Evolutionary conservation across 2,329 filamentous ascomycete genomes (phyloP).

Genomic region (Ophiostoma pallidulum): DNA sequence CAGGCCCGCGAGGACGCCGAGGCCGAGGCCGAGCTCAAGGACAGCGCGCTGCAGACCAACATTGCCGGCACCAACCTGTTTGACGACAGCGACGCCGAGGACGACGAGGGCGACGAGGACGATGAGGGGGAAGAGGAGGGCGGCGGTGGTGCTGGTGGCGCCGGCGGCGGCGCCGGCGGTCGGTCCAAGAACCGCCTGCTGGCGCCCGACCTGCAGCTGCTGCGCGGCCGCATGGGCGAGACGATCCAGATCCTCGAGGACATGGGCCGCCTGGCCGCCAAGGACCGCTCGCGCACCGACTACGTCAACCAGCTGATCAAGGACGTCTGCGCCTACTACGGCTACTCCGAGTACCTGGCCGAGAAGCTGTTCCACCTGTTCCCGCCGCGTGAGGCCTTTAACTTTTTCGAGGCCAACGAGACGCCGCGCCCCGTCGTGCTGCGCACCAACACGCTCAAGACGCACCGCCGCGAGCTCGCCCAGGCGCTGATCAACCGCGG

Average conservation of each 20-base stretch:
- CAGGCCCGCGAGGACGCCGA: slow-evolving; percentile 70
- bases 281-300: slow-evolving; percentile 73
- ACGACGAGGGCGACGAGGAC: slow-evolving; percentile 3
- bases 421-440: slow-evolving; percentile 81
- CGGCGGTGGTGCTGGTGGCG: too few relatives aligned
- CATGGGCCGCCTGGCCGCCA: slow-evolving; percentile 71
- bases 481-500: slow-evolving; percentile 92
- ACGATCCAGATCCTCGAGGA: slow-evolving; percentile 86
- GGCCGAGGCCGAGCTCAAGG: slow-evolving; percentile 75
- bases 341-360: slow-evolving; percentile 88
- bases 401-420: slow-evolving; percentile 99
- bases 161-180: slow-evolving; percentile 30
- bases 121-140: slow-evolving; percentile 49
- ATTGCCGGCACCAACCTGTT: slow-evolving; percentile 67
- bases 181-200: slow-evolving; percentile 53
- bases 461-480: slow-evolving; percentile 67
- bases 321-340: slow-evolving; percentile 94
- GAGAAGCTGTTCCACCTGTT: slow-evolving; percentile 94
- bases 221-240: slow-evolving; percentile 84
- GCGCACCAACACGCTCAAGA: slow-evolving; percentile 87
- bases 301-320: slow-evolving; percentile 80
- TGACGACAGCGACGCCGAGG: slow-evolving; percentile 23
- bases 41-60: slow-evolving; percentile 84
- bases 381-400: slow-evolving; percentile 85
- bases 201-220: slow-evolving; percentile 80